These are phyloP conservation scores for Thinopyrum obtusiflorum DNA, from an alignment of 202 grass and related monocot genomes.

Conservation along the genomic window DNA sequence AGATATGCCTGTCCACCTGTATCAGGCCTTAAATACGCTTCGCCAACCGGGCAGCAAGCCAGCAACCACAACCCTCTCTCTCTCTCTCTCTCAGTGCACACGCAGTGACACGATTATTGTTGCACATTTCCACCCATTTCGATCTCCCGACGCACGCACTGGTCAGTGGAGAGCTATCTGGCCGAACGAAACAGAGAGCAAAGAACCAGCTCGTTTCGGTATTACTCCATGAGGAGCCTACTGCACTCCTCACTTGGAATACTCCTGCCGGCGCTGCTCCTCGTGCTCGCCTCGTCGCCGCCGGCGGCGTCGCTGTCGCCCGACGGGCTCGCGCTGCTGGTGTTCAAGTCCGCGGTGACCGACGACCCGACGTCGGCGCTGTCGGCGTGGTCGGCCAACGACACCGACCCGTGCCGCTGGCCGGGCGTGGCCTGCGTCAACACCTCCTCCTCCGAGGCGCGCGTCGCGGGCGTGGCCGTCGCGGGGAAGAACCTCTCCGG, in stretches of 20 bases:
- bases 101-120: constrained; percentile 14
- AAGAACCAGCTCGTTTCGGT: neutral
- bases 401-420: constrained; percentile 65
- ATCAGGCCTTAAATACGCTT: constrained; percentile 28
- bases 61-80: neutral
- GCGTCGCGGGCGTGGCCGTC: constrained; percentile 51
- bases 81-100: neutral
- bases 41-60: neutral
- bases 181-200: neutral
- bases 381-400: constrained; percentile 37
- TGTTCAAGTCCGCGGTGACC: constrained; percentile 62
- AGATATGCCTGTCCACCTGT: neutral
- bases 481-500: constrained; percentile 66
- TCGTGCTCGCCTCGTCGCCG: neutral
- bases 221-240: constrained; percentile 40
- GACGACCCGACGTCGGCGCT: constrained; percentile 57
- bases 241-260: neutral
- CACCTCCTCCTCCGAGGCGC: constrained; percentile 35
- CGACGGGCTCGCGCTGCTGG: constrained; percentile 67
- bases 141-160: neutral
- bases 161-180: no score
- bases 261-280: neutral
- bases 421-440: constrained; percentile 61
- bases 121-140: neutral
- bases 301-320: constrained; percentile 31